phyloP scores from a whole-genome alignment of 352 stramenopile genomes.

The Phytophthora melonis region DNA sequence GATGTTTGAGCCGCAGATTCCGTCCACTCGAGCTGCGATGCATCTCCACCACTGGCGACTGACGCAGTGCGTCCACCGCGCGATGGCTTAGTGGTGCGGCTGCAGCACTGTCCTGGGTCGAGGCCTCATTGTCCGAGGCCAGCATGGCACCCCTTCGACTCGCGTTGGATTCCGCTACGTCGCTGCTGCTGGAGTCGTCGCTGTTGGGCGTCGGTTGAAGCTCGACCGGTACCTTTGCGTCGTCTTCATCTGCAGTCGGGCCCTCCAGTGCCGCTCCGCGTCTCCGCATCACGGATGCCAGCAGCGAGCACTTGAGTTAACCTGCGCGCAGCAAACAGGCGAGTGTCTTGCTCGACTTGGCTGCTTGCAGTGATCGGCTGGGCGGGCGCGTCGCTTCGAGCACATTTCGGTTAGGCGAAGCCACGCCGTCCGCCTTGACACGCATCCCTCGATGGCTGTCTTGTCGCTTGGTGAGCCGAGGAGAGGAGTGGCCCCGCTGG shows the following conservation, averaged over 20 bases:
- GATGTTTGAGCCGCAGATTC: conserved; percentile 57
- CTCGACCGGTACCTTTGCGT: conserved; percentile 9
- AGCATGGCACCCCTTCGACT: conserved; percentile 31
- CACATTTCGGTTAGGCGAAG: conserved; percentile 24
- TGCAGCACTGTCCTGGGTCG: conserved; percentile 3
- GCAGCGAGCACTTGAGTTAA: too few species aligned
- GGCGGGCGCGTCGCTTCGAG: conserved; percentile 29
- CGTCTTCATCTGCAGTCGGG: not conserved
- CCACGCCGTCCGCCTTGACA: conserved; percentile 7
- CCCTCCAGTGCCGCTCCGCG: not conserved
- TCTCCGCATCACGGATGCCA: conserved; percentile 7
- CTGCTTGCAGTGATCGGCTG: conserved; percentile 20
- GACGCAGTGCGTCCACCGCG: conserved; percentile 34
- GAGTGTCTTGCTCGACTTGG: not conserved
- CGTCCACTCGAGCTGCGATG: conserved; percentile 63
- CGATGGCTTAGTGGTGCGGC: conserved; percentile 28
- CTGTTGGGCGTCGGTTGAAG: conserved; percentile 15
- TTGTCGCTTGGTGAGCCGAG: too few species aligned
- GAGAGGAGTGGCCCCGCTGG: too few species aligned
- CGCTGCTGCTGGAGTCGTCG: conserved; percentile 21
- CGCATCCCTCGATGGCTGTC: not conserved
- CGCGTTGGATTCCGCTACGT: not conserved
- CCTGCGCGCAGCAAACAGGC: conserved; percentile 9
- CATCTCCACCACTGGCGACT: conserved; percentile 47
- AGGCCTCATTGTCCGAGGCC: conserved; percentile 13